These are phyloP conservation scores for Stemphylium lycopersici DNA, from an alignment of 2,329 filamentous ascomycete species.

Conservation along the genomic window DNA sequence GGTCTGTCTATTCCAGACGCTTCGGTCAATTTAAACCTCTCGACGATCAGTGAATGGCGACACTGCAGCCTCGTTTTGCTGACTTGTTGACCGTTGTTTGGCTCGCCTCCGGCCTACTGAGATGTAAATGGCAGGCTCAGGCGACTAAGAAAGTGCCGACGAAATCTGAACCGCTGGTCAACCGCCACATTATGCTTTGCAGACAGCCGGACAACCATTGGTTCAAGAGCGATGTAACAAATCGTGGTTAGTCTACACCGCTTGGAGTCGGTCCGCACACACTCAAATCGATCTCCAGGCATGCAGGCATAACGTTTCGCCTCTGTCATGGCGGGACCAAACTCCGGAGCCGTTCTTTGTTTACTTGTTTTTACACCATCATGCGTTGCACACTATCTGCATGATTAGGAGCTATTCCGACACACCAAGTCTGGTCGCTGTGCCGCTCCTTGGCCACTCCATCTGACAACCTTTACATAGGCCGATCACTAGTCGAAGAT, in stretches of 20 bases:
- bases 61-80: constrained; percentile 32
- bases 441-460: not conserved
- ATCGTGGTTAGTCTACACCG: constrained; percentile 24
- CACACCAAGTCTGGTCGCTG: constrained; percentile 7
- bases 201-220: constrained; percentile 15
- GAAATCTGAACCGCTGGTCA: constrained; percentile 13
- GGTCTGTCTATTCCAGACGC: constrained; percentile 28
- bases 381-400: constrained; percentile 7
- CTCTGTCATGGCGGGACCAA: constrained; percentile 25
- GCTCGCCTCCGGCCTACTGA: not conserved
- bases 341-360: constrained; percentile 29
- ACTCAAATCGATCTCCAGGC: not conserved
- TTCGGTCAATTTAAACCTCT: constrained; percentile 9
- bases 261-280: constrained; percentile 18
- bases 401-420: constrained; percentile 5
- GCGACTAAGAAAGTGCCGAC: constrained; percentile 4
- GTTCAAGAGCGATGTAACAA: constrained; percentile 10
- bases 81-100: constrained; percentile 19
- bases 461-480: constrained; percentile 7
- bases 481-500: constrained; percentile 7
- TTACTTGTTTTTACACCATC: constrained; percentile 21
- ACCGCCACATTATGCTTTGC: constrained; percentile 10
- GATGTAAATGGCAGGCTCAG: not conserved
- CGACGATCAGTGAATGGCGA: constrained; percentile 24
- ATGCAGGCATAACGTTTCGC: constrained; percentile 27